Conservation (phyloP, 768 basidiomycete species). For the Kwoniella newhampshirensis region DNA sequence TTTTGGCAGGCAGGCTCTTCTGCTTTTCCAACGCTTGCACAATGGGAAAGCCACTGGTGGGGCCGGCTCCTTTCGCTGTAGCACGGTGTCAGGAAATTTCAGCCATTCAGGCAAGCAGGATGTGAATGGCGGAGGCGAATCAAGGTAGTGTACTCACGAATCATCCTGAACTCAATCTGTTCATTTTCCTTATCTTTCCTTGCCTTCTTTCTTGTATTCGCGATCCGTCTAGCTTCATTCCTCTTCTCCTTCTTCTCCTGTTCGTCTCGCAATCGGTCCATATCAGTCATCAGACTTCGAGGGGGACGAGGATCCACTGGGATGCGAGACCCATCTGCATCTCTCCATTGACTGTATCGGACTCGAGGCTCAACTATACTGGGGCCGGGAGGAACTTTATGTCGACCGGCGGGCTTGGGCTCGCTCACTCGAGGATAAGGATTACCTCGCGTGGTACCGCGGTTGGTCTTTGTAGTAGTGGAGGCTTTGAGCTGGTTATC, state of each 20-base stretch:
- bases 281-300: background rate
- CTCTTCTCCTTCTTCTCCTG: constrained; percentile 6
- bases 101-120: no score
- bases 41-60: constrained; percentile 27
- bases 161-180: background rate
- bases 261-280: constrained; percentile 5
- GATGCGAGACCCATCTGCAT: constrained; percentile 5
- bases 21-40: constrained; percentile 28
- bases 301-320: constrained; percentile 5
- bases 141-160: constrained; percentile 7
- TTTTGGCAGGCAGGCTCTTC: constrained; percentile 28
- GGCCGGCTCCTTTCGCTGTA: constrained; percentile 9
- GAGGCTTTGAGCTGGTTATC: background rate
- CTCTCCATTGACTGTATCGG: constrained; percentile 4
- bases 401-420: background rate
- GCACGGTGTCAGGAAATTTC: background rate
- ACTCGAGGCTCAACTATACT: background rate
- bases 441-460: background rate
- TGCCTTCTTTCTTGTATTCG: constrained; percentile 4
- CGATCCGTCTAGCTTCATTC: constrained; percentile 6
- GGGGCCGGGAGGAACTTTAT: background rate
- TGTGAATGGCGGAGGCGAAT: background rate
- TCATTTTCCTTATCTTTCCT: constrained; percentile 4
- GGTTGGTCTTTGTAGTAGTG: background rate
- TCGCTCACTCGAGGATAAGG: background rate